Evolutionary conservation across 208 protist genomes (phyloP).

Genomic region (Leishmania turanica): DNA sequence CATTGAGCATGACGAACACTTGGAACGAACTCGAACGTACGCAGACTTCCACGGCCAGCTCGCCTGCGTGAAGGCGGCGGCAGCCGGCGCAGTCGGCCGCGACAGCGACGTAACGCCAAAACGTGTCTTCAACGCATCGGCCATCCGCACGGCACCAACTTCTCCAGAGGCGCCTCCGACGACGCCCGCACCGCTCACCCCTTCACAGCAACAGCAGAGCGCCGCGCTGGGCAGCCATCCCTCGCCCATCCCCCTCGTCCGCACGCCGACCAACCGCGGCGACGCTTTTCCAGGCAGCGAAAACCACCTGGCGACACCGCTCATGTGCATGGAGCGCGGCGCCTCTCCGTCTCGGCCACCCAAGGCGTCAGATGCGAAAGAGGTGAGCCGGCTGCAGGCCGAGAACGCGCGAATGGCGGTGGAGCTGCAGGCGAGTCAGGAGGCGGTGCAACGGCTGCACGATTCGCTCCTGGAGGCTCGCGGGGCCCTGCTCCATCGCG

Average conservation of each 20-base stretch:
- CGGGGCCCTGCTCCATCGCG: conserved; percentile 1
- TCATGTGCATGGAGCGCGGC: too few species aligned
- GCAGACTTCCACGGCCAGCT: conserved; percentile 27
- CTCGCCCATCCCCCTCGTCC: not conserved
- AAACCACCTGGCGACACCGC: not conserved
- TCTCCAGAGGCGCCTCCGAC: not conserved
- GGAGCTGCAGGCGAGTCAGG: conserved; percentile 17
- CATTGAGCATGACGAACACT: conserved; percentile 29
- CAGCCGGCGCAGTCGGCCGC: not conserved
- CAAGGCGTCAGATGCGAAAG: not conserved
- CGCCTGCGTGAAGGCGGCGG: conserved; percentile 1
- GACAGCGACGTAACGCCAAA: not conserved
- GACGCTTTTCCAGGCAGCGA: not conserved
- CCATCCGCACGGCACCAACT: not conserved
- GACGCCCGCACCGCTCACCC: not conserved
- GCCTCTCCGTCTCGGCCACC: not conserved
- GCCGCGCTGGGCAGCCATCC: not conserved
- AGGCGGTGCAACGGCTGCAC: conserved; percentile 16
- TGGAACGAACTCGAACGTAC: conserved; percentile 25
- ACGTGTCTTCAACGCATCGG: not conserved
- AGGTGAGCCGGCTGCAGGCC: conserved; percentile 13
- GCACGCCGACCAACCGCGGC: not conserved
- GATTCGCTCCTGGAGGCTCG: conserved; percentile 16
- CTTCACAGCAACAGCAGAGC: conserved; percentile 1
- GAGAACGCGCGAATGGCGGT: conserved; percentile 13